phyloP scores from a whole-genome alignment of 2,329 filamentous ascomycete genomes.

The Chrysoporthe austroafricana region DNA sequence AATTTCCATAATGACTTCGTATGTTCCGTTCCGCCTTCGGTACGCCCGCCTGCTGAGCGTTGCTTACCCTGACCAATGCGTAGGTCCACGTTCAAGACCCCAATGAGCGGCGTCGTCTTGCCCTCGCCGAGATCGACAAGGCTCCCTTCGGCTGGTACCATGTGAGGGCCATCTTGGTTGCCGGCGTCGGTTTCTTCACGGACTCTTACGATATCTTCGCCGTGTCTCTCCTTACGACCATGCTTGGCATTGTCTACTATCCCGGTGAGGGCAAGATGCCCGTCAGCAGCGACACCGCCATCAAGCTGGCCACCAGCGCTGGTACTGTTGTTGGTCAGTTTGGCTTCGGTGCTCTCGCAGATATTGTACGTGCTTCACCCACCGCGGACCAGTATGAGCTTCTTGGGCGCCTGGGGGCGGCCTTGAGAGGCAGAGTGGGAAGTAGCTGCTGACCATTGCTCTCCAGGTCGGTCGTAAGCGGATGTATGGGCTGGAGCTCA shows the following conservation, averaged over 20 bases:
- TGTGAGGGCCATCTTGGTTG: constrained; percentile 74
- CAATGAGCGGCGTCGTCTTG: constrained; percentile 77
- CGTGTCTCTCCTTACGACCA: constrained; percentile 71
- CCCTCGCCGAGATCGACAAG: constrained; percentile 81
- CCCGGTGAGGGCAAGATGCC: constrained; percentile 63
- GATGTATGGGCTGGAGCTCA: constrained; percentile 74
- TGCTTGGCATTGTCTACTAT: constrained; percentile 81
- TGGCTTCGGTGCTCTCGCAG: constrained; percentile 77
- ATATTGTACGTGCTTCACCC: constrained; percentile 42
- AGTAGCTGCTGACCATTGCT: neutral
- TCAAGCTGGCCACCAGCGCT: constrained; percentile 83
- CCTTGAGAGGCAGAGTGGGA: neutral
- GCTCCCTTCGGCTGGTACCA: constrained; percentile 86
- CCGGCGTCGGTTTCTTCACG: constrained; percentile 87
- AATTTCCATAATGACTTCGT: constrained; percentile 77
- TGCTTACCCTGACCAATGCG: constrained; percentile 11
- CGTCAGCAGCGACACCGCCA: constrained; percentile 71
- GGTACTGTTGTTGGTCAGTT: constrained; percentile 85
- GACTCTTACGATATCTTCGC: constrained; percentile 79
- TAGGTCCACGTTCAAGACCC: constrained; percentile 63
- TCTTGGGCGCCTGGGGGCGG: neutral
- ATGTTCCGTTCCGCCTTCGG: constrained; percentile 41
- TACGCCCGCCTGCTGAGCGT: constrained; percentile 12
- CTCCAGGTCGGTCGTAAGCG: constrained; percentile 49
- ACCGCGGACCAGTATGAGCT: no score